A percentile compares a stretch with the other conserved stretches of the same genome.
Conservation (phyloP, 768 basidiomycete species). For the Auriscalpium orientale region DNA sequence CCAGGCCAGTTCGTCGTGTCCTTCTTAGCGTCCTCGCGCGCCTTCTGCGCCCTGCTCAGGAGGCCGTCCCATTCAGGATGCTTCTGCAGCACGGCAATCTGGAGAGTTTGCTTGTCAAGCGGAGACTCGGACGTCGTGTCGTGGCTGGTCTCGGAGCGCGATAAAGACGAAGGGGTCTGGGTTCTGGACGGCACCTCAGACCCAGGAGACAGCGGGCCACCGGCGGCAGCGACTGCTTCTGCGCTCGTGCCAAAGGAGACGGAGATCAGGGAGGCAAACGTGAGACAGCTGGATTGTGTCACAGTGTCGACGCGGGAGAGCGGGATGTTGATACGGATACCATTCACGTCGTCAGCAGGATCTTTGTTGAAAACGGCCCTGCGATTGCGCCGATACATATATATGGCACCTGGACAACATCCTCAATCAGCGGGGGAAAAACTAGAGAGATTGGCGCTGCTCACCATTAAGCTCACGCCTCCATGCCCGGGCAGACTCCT, state of each 20-base stretch:
- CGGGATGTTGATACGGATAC: constrained; percentile 41
- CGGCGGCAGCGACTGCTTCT: background rate
- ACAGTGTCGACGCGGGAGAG: constrained; percentile 29
- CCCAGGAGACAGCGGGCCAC: background rate
- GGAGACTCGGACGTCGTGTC: background rate
- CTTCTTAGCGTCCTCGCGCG: background rate
- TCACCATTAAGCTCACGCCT: constrained; percentile 38
- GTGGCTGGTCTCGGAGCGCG: background rate
- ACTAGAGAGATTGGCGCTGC: background rate
- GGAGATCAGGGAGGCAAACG: constrained; percentile 15
- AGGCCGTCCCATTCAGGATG: constrained; percentile 4
- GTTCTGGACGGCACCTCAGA: background rate
- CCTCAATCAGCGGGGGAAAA: background rate
- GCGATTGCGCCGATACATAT: constrained; percentile 37
- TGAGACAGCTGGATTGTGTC: constrained; percentile 12
- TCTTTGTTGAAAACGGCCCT: constrained; percentile 25
- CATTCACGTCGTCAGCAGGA: constrained; percentile 24
- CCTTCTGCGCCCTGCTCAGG: constrained; percentile 2
- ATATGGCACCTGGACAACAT: constrained; percentile 32
- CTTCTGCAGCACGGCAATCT: constrained; percentile 8
- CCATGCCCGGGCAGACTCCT: constrained; percentile 46
- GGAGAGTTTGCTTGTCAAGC: constrained; percentile 5
- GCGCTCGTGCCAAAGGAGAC: constrained; percentile 6
- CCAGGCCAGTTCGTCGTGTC: constrained; percentile 9
- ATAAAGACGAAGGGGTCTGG: background rate